Evolutionary conservation across 2,329 filamentous ascomycete species (phyloP), one percentile per base, ranked within the genome.

Genomic region (Penicillium sp.): DNA sequence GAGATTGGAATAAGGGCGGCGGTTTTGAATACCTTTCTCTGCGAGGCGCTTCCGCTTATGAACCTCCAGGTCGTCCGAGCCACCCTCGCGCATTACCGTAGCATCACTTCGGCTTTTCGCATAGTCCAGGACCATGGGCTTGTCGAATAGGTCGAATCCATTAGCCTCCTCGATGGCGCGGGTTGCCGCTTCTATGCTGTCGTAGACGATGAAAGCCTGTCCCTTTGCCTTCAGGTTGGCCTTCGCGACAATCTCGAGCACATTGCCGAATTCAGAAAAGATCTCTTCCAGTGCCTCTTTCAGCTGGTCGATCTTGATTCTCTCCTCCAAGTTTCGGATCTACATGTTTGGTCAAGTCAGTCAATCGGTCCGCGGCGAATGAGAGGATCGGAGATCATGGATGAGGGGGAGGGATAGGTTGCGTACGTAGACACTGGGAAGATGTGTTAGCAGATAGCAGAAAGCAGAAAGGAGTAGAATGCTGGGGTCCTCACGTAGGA

Each of bases 141-240:
- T 96, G 43, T 89, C 91, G 65, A 96, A 96, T 4, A 99, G 77
- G 63, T 95, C 89, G 71, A 99, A 99, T 7, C 91, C 93, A 65
- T 97, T 89, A 56, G 95, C 81, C 63, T 96, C 90, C 45, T 96
- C 90, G 56, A 97, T 88, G 15, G 94, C 93, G 57, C 85, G 82
- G 46, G 83, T 78, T 3, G 92, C 92, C n/a, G 86, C 84, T 49
- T 91, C 88, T n/a, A 87, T 78, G 55, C 80, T 83, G 63, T 95
- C 91, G 70, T 91, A 97, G 39, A 97, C 91, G 43, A 99, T 77
- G 69, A 99, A 99, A 0, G 94, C 94, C 75, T 99, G 94, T 10
- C 94, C 94, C 71, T 95, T 97, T 36, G 91, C 90, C 70, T 90
- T 92, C 24, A 97, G 75, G 71, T 95, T 97, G 58, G 84, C 90